Conservation (phyloP, 371 early-diverging fungal genomes). For the Mortierella sp. region DNA sequence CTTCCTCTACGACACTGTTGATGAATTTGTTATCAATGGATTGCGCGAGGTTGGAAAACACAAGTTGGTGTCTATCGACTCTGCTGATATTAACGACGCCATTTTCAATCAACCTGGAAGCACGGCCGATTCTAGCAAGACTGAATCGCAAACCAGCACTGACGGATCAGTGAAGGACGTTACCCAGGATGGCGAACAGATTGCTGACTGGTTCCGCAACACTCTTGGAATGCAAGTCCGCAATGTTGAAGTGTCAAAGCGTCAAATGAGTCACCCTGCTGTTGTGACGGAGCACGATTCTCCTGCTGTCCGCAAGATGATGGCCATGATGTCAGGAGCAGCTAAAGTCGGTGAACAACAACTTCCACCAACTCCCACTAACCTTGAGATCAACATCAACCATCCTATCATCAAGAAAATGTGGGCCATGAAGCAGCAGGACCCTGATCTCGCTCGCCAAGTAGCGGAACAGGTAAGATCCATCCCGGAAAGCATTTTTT, state of each 20-base stretch:
- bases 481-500: not conserved
- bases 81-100: constrained; percentile 67
- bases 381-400: constrained; percentile 89
- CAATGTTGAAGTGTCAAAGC: constrained; percentile 76
- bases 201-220: constrained; percentile 74
- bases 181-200: constrained; percentile 67
- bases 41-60: constrained; percentile 80
- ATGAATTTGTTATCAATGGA: constrained; percentile 91
- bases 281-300: constrained; percentile 83
- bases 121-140: constrained; percentile 52
- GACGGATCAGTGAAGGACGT: constrained; percentile 61
- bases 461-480: constrained; percentile 63
- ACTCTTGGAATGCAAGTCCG: constrained; percentile 72
- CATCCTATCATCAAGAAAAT: constrained; percentile 81
- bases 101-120: constrained; percentile 53
- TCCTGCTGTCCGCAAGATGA: constrained; percentile 77
- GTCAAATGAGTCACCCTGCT: constrained; percentile 78
- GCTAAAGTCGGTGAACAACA: constrained; percentile 63
- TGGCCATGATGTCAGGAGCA: constrained; percentile 79
- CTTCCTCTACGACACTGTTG: constrained; percentile 83
- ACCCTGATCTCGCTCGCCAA: constrained; percentile 74
- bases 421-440: constrained; percentile 62
- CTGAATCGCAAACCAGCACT: constrained; percentile 9
- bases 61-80: constrained; percentile 85
- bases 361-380: constrained; percentile 62